Base-by-base conservation (phyloP, 805 yeast species). In the Zygosaccharomyces pseudorouxii region DNA sequence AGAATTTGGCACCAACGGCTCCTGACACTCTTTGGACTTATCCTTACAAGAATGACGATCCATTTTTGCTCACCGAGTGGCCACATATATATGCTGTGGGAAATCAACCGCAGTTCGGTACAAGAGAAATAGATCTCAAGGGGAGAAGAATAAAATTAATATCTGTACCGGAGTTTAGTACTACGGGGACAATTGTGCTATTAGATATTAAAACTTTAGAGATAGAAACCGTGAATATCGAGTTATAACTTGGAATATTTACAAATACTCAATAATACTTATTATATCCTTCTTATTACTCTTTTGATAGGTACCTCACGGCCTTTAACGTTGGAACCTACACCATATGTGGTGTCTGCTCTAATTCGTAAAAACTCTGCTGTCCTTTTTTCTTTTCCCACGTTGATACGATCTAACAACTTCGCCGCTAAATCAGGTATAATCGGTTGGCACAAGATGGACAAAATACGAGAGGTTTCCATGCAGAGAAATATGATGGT, bases 1-100 rank as follows among this genome's bases (percentile, higher is more conserved):
- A 89, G 59, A 88, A 88, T 60, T 72, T 87, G 20, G 82, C 87
- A 0, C 99, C 99, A 2, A 89, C 97, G 0, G 95, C 97, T 1
- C 99, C 99, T 0, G 98, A 93, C 60, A 93, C 99, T 0, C 69
- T 93, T 38, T 85, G 90, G 76, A 82, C 95, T 55, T 89, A 88
- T 58, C 97, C 99, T 0, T 90, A 75, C 59, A 76, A 77, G 9
- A 79, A 80, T 22, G 58, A 62, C 1, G 98, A 93, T 65, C 98
- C 98, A 3, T 89, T 92, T 64, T 72, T 82, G 1, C 70, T 93
- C n/a, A 70, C 70, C 8, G 87, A 86, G 58, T 79, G 86, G 14
- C 98, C 98, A 0, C 90, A 89, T 62, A 84, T 90, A 2, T 89
- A 86, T 60, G 80, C 88, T 57, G 88, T 80, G 3, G 98, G 97